Evolutionary conservation across 2,329 filamentous ascomycete species (phyloP).

Genomic region (Aaosphaeria pasadenensis): DNA sequence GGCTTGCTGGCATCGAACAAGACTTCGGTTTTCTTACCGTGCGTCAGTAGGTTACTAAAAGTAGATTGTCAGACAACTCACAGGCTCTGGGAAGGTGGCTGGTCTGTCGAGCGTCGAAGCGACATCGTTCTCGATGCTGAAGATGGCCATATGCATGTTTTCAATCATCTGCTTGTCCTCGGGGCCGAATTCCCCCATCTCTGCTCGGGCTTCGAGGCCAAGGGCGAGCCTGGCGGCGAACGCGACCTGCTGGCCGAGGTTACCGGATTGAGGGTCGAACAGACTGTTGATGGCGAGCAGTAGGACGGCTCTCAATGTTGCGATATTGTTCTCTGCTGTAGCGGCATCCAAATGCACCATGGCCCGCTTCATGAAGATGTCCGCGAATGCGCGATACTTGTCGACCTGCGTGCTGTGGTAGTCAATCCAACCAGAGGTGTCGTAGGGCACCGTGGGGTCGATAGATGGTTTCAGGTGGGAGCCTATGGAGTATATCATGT

Average conservation of each 20-base stretch:
- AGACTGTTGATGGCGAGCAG: conserved; percentile 34
- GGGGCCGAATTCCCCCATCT: conserved; percentile 21
- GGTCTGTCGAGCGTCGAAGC: conserved; percentile 33
- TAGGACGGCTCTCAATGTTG: conserved; percentile 28
- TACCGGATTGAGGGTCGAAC: conserved; percentile 33
- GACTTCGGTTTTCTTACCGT: conserved; percentile 20
- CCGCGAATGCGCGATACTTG: conserved; percentile 26
- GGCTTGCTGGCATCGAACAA: conserved; percentile 25
- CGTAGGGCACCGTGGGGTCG: conserved; percentile 16
- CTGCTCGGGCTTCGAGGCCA: conserved; percentile 23
- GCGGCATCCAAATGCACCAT: conserved; percentile 31
- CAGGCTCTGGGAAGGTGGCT: conserved; percentile 34
- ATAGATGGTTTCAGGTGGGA: conserved; percentile 29
- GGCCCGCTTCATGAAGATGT: conserved; percentile 24
- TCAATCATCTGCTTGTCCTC: conserved; percentile 19
- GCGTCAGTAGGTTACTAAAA: conserved; percentile 6
- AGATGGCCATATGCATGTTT: conserved; percentile 35
- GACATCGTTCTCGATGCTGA: conserved; percentile 34
- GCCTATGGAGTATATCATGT: conserved; percentile 36
- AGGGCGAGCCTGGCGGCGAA: conserved; percentile 33
- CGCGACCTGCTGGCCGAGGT: conserved; percentile 35
- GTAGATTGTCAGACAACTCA: conserved; percentile 7
- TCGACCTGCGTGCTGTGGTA: conserved; percentile 27
- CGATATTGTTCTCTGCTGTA: conserved; percentile 29
- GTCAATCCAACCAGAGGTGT: conserved; percentile 20